Evolutionary conservation across 805 yeast genomes (phyloP), one percentile per base, ranked within the genome.

Genomic region (Nakazawaea pomicola): DNA sequence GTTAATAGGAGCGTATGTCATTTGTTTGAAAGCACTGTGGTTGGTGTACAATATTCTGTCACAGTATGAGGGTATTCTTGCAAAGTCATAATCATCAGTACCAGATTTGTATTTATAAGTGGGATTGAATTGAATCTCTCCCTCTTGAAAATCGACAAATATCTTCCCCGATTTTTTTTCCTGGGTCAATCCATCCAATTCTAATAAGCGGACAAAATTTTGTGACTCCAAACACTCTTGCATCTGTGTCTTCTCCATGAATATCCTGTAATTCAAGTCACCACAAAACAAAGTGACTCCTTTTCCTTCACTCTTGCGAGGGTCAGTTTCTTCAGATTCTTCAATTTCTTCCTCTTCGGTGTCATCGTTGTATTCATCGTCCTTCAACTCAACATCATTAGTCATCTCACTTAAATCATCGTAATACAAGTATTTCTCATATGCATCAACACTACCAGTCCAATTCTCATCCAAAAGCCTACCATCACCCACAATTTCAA

Each of bases 21-120:
- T 23, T 23, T 50, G 55, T 14, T 29, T 46, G 24, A 49, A 36
- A 17, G 36, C 9, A 29, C 34, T 18, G 37, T 44, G 34, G 36
- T 45, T 20, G 35, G 46, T 27, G 52, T 60, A 68, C 16, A 78
- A 51, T 3, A 78, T 66, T 24, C 85, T 62, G 46, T 78, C 85
- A 0, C 83, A 77, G 52, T 78, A 78, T 1, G 82, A 73, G 0
- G 85, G 83, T 6, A 61, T 55, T 36, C 83, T 59, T 15, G 51
- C 56, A 4, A 49, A 33, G 38, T 65, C 65, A 32, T 55, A 56
- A 30, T 57, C 53, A 19, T 49, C 49, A 30, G 10, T 23, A 23
- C 52, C 46, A 25, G 40, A 34, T 24, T 37, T 47, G 15, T 69
- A 58, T 49, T 76, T 78, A 52, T 72, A 78, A 2, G 83, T 76